A percentile compares a stretch with the other conserved stretches of the same genome.
Conservation (phyloP, 2,329 filamentous ascomycete species). For the Pseudocercospora pini-densiflorae region DNA sequence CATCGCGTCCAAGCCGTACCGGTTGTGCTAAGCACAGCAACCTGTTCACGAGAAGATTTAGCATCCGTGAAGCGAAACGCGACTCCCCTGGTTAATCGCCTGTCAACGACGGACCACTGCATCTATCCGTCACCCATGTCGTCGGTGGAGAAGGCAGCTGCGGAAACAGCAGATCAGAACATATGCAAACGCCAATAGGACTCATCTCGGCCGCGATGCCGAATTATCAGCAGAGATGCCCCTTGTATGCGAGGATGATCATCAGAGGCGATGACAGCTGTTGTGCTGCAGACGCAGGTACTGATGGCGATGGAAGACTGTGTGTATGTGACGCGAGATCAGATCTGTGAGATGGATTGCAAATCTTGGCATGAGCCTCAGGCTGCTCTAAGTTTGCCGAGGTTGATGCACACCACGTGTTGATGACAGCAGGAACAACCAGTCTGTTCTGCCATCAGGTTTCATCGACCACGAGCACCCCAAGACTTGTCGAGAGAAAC, state of each 20-base stretch:
- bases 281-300: neutral
- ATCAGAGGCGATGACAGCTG: neutral
- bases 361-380: neutral
- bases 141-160: constrained; percentile 6
- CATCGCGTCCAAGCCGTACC: neutral
- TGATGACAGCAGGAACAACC: neutral
- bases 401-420: neutral
- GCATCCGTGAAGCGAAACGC: constrained; percentile 24
- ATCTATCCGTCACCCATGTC: constrained; percentile 20
- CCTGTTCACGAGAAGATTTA: neutral
- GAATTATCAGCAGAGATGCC: neutral
- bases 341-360: too few relatives aligned
- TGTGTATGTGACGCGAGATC: too few relatives aligned
- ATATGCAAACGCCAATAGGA: constrained; percentile 17
- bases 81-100: constrained; percentile 21
- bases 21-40: neutral
- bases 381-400: neutral
- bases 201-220: constrained; percentile 4
- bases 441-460: neutral
- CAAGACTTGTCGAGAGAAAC: neutral
- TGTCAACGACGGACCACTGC: constrained; percentile 27
- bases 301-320: neutral
- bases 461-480: neutral
- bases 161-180: constrained; percentile 13
- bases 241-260: neutral